phyloP scores from a whole-genome alignment of 176 grass and related monocot species.

The Avena atlantica region DNA sequence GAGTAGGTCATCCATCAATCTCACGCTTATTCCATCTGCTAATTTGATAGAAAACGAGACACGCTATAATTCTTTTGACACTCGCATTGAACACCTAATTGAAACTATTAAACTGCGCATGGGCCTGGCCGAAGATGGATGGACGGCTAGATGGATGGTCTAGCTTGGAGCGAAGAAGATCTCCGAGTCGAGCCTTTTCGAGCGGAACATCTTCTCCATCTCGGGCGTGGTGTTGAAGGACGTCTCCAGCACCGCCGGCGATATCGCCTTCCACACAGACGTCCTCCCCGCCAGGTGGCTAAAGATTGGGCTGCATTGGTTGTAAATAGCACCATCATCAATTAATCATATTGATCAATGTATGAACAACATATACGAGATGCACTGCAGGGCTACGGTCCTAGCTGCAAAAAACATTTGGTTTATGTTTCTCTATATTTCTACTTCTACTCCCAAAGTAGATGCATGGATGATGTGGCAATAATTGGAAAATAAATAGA shows the following conservation, averaged over 20 bases:
- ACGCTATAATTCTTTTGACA: neutral
- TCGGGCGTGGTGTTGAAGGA: constrained; percentile 52
- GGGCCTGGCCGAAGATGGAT: neutral
- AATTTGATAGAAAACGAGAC: neutral
- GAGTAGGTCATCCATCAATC: neutral
- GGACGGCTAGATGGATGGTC: neutral
- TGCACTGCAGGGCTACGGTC: too few species aligned
- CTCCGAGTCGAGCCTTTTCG: constrained; percentile 56
- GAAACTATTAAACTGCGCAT: neutral
- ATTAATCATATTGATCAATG: neutral
- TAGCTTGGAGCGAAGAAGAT: constrained; percentile 46
- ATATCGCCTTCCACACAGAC: constrained; percentile 67
- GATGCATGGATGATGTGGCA: too few species aligned
- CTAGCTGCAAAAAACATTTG: neutral
- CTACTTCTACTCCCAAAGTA: too few species aligned
- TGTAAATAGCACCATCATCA: neutral
- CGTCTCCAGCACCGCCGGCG: constrained; percentile 48
- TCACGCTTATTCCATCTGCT: neutral
- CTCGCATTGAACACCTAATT: neutral
- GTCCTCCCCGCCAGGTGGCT: constrained; percentile 64
- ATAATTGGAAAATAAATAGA: too few species aligned
- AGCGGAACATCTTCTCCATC: constrained; percentile 61
- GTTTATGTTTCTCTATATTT: neutral
- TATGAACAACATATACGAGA: neutral
- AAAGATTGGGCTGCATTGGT: constrained; percentile 57